Percentiles rank a stretch among this genome's conserved stretches.
Evolutionary conservation across 192 early-diverging fungal species (phyloP).

Genomic region (Mortierella hygrophila): DNA sequence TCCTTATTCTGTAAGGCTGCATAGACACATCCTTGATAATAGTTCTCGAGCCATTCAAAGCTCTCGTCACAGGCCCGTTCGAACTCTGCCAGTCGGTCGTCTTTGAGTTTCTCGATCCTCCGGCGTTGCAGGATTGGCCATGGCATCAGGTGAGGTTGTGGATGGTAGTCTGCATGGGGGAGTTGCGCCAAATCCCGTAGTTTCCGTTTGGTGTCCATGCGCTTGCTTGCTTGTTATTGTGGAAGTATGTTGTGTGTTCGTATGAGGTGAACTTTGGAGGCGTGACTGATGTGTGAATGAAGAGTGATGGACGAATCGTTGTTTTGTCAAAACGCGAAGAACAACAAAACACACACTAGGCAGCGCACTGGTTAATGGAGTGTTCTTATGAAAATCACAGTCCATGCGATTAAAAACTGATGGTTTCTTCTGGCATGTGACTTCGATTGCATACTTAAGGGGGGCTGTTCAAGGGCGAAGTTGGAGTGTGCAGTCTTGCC

Average conservation of each 20-base stretch:
- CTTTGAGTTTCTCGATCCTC: constrained; percentile 35
- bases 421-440: too few species aligned
- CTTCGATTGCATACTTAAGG: not conserved
- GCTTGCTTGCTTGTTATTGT: not conserved
- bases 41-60: constrained; percentile 51
- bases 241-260: not conserved
- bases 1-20: constrained; percentile 34
- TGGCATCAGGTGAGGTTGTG: not conserved
- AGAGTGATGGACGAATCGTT: too few species aligned
- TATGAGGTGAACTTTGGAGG: not conserved
- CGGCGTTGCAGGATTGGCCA: constrained; percentile 39
- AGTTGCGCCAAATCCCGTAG: not conserved
- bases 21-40: constrained; percentile 52
- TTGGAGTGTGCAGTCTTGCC: not conserved
- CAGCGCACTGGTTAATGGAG: too few species aligned
- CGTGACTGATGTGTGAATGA: too few species aligned
- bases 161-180: not conserved
- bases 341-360: too few species aligned
- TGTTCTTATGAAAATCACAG: too few species aligned
- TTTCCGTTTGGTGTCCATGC: constrained; percentile 1
- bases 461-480: constrained; percentile 4
- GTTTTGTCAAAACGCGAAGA: too few species aligned
- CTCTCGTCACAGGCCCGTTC: constrained; percentile 28
- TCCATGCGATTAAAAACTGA: too few species aligned
- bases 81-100: constrained; percentile 35